Conservation (phyloP, 208 protist genomes). For the Leishmania mexicana region DNA sequence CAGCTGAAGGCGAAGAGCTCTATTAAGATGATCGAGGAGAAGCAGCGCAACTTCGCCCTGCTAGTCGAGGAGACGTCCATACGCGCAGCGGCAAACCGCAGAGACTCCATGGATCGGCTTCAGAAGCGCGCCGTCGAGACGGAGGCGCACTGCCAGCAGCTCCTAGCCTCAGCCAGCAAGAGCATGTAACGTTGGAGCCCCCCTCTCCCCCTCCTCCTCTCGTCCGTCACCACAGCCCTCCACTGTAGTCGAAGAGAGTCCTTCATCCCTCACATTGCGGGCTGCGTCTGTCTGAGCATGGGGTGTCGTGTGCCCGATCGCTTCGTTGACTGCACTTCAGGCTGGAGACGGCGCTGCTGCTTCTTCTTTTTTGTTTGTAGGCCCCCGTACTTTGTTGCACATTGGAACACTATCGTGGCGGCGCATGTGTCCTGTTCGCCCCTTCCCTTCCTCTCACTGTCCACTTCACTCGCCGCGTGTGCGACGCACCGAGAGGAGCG, state of each 20-base stretch:
- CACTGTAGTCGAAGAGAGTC: background rate
- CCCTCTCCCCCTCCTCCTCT: too few species aligned
- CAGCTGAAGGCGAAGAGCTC: conserved; percentile 70
- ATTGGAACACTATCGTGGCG: background rate
- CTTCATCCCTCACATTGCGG: background rate
- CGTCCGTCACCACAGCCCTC: too few species aligned
- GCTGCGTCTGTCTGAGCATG: conserved; percentile 2
- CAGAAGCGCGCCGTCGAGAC: conserved; percentile 50
- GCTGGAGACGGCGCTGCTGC: background rate
- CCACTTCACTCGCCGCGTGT: background rate
- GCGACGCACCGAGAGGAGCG: background rate
- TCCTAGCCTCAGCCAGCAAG: conserved; percentile 27
- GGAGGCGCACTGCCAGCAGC: conserved; percentile 33
- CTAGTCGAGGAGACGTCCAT: conserved; percentile 70
- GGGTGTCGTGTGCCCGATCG: background rate
- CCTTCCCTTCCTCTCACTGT: background rate
- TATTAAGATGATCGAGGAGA: conserved; percentile 74
- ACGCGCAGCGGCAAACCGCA: conserved; percentile 38
- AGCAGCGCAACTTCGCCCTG: conserved; percentile 65
- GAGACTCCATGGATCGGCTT: conserved; percentile 58
- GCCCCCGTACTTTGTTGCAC: background rate
- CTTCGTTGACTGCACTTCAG: background rate
- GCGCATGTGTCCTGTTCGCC: background rate
- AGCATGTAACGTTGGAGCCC: conserved; percentile 22
- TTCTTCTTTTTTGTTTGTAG: background rate